phyloP scores from a whole-genome alignment of 352 stramenopile species.

The Globisporangium splendens region DNA sequence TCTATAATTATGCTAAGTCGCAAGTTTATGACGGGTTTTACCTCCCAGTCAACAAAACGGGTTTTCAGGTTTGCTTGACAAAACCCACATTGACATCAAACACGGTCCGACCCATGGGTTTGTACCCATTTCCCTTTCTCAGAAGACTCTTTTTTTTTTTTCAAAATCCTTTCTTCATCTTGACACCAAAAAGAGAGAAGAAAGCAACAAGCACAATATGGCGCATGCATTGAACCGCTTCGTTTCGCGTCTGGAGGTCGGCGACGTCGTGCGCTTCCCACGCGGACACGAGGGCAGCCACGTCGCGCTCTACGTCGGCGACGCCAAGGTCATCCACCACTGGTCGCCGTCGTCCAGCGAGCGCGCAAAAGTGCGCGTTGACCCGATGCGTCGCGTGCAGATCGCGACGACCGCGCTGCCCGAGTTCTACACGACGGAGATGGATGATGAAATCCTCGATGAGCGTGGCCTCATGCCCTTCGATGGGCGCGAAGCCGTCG shows the following conservation, averaged over 20 bases:
- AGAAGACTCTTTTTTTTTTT: too few relatives aligned
- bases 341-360: constrained; percentile 40
- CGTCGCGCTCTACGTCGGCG: constrained; percentile 48
- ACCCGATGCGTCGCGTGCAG: constrained; percentile 46
- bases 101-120: too few relatives aligned
- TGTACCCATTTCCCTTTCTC: too few relatives aligned
- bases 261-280: constrained; percentile 61
- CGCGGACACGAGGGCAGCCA: constrained; percentile 55
- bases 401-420: constrained; percentile 13
- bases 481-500: constrained; percentile 32
- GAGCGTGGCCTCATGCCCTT: constrained; percentile 39
- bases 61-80: too few relatives aligned
- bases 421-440: constrained; percentile 34
- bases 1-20: too few relatives aligned
- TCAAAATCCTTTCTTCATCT: neutral
- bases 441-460: constrained; percentile 52
- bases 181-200: neutral
- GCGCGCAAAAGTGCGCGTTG: constrained; percentile 53
- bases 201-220: neutral
- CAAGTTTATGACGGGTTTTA: too few relatives aligned
- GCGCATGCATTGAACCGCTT: constrained; percentile 5
- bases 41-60: too few relatives aligned
- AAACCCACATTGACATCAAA: too few relatives aligned
- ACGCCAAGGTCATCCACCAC: constrained; percentile 52
- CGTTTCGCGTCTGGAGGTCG: constrained; percentile 10